Evolutionary conservation across 129 eudicot species (phyloP).

Genomic region (carrot (Daucus carota)): DNA sequence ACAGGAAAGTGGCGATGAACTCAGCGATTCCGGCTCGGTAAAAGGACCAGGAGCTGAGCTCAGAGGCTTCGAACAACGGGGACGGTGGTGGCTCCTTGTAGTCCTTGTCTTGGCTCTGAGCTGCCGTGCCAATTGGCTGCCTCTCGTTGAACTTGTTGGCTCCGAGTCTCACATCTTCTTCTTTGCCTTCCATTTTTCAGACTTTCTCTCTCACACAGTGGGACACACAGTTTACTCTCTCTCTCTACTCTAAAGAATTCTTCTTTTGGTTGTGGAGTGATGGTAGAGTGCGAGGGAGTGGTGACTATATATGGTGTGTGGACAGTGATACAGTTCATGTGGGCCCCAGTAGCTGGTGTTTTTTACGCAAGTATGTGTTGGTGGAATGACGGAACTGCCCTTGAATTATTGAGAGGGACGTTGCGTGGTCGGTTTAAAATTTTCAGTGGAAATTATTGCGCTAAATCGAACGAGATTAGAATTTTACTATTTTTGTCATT

Average conservation of each 20-base stretch:
- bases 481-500: too few species aligned
- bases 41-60: constrained; percentile 70
- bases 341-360: constrained; percentile 14
- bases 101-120: constrained; percentile 61
- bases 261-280: constrained; percentile 14
- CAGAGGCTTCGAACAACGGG: constrained; percentile 62
- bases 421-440: constrained; percentile 24
- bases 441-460: neutral
- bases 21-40: constrained; percentile 78
- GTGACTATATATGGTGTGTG: constrained; percentile 19
- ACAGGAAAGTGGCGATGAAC: constrained; percentile 63
- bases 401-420: constrained; percentile 21
- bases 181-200: constrained; percentile 43
- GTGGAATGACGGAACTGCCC: constrained; percentile 6
- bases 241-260: neutral
- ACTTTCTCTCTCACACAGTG: neutral
- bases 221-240: neutral
- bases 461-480: neutral
- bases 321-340: neutral
- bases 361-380: neutral
- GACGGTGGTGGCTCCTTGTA: constrained; percentile 65
- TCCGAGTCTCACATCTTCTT: constrained; percentile 57
- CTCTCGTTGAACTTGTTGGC: constrained; percentile 56
- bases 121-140: constrained; percentile 57
- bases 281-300: constrained; percentile 16